Percentiles rank a stretch among this genome's conserved stretches.
Conservation (phyloP, 2,329 filamentous ascomycete species). For the Tolypocladium inflatum region DNA sequence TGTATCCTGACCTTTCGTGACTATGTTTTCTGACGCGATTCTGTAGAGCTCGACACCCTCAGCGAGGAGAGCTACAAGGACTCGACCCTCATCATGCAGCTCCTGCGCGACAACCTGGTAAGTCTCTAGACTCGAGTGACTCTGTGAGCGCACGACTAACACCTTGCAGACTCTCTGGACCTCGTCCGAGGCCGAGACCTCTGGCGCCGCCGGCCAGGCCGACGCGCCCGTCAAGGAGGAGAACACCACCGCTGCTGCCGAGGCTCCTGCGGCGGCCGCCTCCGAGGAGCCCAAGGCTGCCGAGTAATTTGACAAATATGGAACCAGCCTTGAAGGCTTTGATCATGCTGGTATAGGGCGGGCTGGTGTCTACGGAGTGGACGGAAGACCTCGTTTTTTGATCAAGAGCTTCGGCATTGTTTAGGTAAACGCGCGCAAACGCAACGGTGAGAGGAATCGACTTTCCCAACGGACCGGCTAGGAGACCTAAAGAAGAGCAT, state of each 20-base stretch:
- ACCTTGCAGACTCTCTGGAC: conserved; percentile 84
- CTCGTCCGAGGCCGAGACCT: conserved; percentile 90
- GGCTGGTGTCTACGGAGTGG: conserved; percentile 57
- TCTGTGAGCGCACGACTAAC: conserved; percentile 16
- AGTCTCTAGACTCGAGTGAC: conserved; percentile 16
- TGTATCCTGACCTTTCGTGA: neutral
- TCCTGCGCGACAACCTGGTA: conserved; percentile 93
- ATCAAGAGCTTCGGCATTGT: conserved; percentile 37
- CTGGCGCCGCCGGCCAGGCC: conserved; percentile 43
- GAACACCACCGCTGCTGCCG: conserved; percentile 43
- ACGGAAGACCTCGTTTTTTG: conserved; percentile 47
- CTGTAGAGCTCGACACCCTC: conserved; percentile 80
- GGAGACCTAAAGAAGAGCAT: conserved; percentile 34
- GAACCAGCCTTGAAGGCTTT: conserved; percentile 18
- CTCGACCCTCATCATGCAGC: conserved; percentile 97
- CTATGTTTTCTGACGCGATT: neutral
- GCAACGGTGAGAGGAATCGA: conserved; percentile 23
- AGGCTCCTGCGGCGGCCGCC: conserved; percentile 40
- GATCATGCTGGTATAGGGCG: conserved; percentile 31
- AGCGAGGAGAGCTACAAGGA: conserved; percentile 99
- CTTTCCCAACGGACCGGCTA: conserved; percentile 27
- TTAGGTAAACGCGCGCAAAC: conserved; percentile 36
- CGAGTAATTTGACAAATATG: conserved; percentile 34
- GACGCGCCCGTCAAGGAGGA: conserved; percentile 34
- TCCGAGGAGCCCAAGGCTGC: conserved; percentile 59